Percentiles rank a stretch among this genome's conserved stretches.
Evolutionary conservation across 768 basidiomycete genomes (phyloP).

Genomic region (Tricholoma terreum): DNA sequence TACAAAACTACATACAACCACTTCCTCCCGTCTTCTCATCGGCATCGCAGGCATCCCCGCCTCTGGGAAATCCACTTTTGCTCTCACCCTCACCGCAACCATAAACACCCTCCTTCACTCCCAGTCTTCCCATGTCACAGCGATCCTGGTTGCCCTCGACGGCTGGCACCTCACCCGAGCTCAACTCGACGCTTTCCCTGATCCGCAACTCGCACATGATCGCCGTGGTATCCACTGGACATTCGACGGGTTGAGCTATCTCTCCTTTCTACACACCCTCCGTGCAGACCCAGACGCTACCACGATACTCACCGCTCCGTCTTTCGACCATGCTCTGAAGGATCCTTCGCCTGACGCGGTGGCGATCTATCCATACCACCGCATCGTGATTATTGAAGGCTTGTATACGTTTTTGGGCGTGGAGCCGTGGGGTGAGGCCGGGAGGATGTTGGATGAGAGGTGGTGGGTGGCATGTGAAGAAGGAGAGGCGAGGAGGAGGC

Average conservation of each 20-base stretch:
- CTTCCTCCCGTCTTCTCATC: conserved; percentile 54
- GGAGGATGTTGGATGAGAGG: conserved; percentile 67
- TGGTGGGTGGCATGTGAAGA: conserved; percentile 68
- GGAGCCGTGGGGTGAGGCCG: conserved; percentile 69
- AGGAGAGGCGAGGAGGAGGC: conserved; percentile 51
- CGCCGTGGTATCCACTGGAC: conserved; percentile 89
- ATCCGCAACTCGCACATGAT: conserved; percentile 77
- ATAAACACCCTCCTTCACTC: conserved; percentile 43
- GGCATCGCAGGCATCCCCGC: conserved; percentile 81
- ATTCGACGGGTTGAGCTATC: conserved; percentile 75
- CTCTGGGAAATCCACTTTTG: conserved; percentile 82
- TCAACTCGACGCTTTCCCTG: conserved; percentile 70
- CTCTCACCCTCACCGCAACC: conserved; percentile 51
- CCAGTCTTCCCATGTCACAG: conserved; percentile 25
- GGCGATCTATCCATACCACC: conserved; percentile 57
- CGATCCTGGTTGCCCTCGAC: conserved; percentile 76
- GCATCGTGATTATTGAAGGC: conserved; percentile 85
- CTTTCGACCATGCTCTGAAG: conserved; percentile 85
- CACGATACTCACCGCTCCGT: conserved; percentile 59
- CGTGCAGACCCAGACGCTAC: conserved; percentile 31
- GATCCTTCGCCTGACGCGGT: conserved; percentile 70
- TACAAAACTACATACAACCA: conserved; percentile 30
- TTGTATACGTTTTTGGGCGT: conserved; percentile 80
- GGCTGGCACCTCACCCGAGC: conserved; percentile 89
- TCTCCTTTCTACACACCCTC: conserved; percentile 59